Evolutionary conservation across 257 asterid genomes (phyloP).

Genomic region (Cinchona pubescens): DNA sequence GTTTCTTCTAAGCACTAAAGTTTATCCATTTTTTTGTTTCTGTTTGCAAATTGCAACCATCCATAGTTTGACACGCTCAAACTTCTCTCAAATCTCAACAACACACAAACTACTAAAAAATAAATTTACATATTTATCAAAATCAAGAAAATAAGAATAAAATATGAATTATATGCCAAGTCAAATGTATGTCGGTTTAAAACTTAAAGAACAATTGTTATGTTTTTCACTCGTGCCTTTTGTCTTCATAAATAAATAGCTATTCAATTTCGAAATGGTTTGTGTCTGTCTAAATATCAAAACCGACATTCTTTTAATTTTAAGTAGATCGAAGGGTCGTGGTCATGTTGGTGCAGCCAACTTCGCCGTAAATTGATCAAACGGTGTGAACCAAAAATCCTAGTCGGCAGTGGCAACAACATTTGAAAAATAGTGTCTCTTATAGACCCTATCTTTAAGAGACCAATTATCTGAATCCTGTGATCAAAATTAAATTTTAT

Average conservation of each 20-base stretch:
- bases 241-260: background rate
- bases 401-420: no score
- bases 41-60: background rate
- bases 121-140: background rate
- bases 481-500: no score
- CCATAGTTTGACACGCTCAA: background rate
- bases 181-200: slow-evolving; percentile 24
- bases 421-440: no score
- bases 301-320: slow-evolving; percentile 43
- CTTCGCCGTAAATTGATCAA: slow-evolving; percentile 24
- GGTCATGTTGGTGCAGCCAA: slow-evolving; percentile 24
- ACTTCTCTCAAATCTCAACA: background rate
- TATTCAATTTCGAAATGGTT: slow-evolving; percentile 27
- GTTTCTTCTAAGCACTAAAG: background rate
- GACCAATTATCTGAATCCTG: no score
- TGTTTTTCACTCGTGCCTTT: slow-evolving; percentile 4
- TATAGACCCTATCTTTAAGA: no score
- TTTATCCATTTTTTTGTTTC: slow-evolving; percentile 4
- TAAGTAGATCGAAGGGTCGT: slow-evolving; percentile 11
- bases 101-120: background rate
- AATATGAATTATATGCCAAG: background rate
- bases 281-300: slow-evolving; percentile 16
- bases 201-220: slow-evolving; percentile 1
- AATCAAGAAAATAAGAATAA: background rate
- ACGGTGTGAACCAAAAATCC: slow-evolving; percentile 40